These are phyloP conservation scores for Phalaenopsis hybrid DNA, from an alignment of 116 monocot genomes.

Conservation along the genomic window DNA sequence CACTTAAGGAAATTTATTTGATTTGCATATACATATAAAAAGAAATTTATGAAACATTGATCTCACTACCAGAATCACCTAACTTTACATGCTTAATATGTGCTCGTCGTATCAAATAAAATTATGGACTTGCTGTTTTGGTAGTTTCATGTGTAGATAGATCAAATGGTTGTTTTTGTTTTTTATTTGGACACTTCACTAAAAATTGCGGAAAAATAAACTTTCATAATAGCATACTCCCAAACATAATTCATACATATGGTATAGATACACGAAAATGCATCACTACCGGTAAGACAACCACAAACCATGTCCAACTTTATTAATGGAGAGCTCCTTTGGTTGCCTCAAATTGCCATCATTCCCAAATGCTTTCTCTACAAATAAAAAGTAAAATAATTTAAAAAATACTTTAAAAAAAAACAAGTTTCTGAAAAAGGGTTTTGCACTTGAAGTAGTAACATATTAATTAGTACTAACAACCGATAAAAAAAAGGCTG, in stretches of 20 bases:
- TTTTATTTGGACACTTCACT: not conserved
- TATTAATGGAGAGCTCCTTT: conserved; percentile 91
- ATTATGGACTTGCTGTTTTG: not conserved
- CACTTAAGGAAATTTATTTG: not conserved
- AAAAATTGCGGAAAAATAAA: not conserved
- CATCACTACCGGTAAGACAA: not conserved
- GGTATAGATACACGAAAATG: not conserved
- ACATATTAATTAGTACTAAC: not conserved
- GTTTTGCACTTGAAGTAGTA: not conserved
- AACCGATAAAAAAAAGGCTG: not conserved
- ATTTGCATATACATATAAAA: not conserved
- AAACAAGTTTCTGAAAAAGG: not conserved
- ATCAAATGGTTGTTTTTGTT: not conserved
- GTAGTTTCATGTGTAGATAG: not conserved
- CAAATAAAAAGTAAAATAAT: not conserved
- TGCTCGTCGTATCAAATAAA: not conserved
- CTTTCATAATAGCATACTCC: not conserved
- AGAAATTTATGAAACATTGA: conserved; percentile 3
- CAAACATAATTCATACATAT: not conserved
- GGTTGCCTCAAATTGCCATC: conserved; percentile 83
- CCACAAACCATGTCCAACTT: conserved; percentile 91
- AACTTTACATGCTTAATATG: not conserved
- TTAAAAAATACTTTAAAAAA: not conserved
- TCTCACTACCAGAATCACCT: not conserved
- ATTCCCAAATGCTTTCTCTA: conserved; percentile 91